phyloP scores from a whole-genome alignment of 345 rosid species.

The Sisymbrium altissimum region DNA sequence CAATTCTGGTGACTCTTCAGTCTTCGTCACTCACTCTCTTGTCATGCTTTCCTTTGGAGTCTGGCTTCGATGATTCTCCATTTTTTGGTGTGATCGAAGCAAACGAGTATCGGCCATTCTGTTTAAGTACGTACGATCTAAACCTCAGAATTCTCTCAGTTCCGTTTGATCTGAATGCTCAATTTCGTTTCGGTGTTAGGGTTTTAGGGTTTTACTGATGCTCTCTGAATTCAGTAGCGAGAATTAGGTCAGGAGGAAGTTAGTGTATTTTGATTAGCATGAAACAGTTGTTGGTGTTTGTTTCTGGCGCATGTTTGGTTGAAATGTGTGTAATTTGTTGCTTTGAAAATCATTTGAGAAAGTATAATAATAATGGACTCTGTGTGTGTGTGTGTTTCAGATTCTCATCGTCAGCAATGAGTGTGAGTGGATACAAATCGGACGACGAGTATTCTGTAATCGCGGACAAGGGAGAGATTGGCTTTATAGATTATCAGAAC shows the following conservation, averaged over 20 bases:
- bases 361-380: not conserved
- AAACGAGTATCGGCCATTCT: not conserved
- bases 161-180: not conserved
- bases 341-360: not conserved
- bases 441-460: slow-evolving; percentile 72
- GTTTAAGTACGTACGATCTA: not conserved
- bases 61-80: slow-evolving; percentile 2
- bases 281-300: not conserved
- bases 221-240: not conserved
- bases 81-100: slow-evolving; percentile 3
- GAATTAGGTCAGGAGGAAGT: too few relatives aligned
- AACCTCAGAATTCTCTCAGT: not conserved
- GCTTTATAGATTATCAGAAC: slow-evolving; percentile 64
- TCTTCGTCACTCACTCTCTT: slow-evolving; percentile 20
- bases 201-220: slow-evolving; percentile 9
- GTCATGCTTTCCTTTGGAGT: not conserved
- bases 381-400: not conserved
- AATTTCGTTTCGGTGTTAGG: slow-evolving; percentile 21
- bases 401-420: slow-evolving; percentile 36
- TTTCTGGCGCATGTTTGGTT: not conserved
- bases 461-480: slow-evolving; percentile 72
- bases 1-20: not conserved
- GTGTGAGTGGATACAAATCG: slow-evolving; percentile 42
- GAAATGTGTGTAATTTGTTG: not conserved
- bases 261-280: not conserved